A percentile compares a stretch with the other conserved stretches of the same genome.
phyloP scores from a whole-genome alignment of 2,329 filamentous ascomycete species.

The Stachybotrys chartarum region DNA sequence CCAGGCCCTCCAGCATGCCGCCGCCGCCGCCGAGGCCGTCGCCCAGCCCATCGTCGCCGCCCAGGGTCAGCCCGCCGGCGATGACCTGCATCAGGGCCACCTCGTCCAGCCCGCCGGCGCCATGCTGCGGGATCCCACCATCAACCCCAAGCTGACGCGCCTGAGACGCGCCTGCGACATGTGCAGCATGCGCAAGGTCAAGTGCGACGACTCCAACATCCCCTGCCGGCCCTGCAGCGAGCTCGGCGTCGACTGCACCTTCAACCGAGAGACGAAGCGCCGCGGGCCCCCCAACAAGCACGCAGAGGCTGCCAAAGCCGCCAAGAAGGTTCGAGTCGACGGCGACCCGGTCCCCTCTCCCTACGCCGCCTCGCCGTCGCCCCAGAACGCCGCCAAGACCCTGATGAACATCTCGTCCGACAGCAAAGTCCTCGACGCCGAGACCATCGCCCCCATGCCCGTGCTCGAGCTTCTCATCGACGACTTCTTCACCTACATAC shows the following conservation, averaged over 20 bases:
- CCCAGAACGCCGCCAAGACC: constrained; percentile 41
- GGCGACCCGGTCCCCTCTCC: constrained; percentile 11
- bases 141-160: constrained; percentile 46
- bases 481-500: constrained; percentile 79
- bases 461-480: constrained; percentile 65
- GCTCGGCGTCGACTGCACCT: constrained; percentile 52
- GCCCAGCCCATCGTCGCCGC: constrained; percentile 10
- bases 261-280: constrained; percentile 48
- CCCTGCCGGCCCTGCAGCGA: constrained; percentile 51
- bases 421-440: constrained; percentile 45
- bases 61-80: constrained; percentile 6
- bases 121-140: constrained; percentile 29
- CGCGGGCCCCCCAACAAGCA: constrained; percentile 54
- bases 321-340: constrained; percentile 39
- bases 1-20: constrained; percentile 31
- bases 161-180: constrained; percentile 54
- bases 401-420: constrained; percentile 36
- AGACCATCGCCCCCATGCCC: constrained; percentile 63
- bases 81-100: constrained; percentile 13
- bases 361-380: constrained; percentile 28
- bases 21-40: constrained; percentile 23
- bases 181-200: constrained; percentile 56
- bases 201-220: constrained; percentile 50
- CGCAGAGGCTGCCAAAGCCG: constrained; percentile 46
- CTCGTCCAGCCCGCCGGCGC: constrained; percentile 14